Evolutionary conservation across 2,329 filamentous ascomycete species (phyloP).

Genomic region (Calonectria crousiana): DNA sequence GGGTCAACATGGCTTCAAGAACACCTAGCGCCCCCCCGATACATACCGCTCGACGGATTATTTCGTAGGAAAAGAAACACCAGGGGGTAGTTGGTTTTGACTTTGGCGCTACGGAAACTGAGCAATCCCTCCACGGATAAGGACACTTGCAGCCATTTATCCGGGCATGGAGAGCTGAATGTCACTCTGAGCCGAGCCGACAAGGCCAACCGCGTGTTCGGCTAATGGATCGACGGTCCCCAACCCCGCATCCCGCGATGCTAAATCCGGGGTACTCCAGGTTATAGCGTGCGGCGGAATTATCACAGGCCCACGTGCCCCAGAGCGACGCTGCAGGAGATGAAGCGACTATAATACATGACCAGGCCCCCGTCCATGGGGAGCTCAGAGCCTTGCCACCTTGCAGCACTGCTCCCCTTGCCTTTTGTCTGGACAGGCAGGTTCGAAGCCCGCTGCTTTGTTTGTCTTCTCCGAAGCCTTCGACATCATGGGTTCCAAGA

Average conservation of each 20-base stretch:
- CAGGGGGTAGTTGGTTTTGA: background rate
- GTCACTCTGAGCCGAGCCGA: conserved; percentile 9
- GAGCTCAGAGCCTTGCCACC: background rate
- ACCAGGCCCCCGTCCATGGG: background rate
- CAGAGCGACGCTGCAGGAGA: conserved; percentile 13
- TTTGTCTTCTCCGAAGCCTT: background rate
- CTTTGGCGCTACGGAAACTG: conserved; percentile 1
- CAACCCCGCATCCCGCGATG: conserved; percentile 37
- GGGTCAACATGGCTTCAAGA: background rate
- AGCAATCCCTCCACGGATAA: conserved; percentile 24
- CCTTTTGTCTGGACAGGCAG: background rate
- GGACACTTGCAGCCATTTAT: conserved; percentile 24
- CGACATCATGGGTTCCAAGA: conserved; percentile 32
- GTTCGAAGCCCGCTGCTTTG: background rate
- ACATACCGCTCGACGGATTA: background rate
- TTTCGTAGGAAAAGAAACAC: background rate
- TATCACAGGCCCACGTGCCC: conserved; percentile 5
- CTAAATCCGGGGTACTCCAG: conserved; percentile 34
- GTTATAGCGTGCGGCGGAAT: background rate
- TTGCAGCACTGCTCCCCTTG: background rate
- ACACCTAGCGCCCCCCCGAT: too few relatives aligned
- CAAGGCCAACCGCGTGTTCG: conserved; percentile 30
- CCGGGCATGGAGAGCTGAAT: conserved; percentile 17
- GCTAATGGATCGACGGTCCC: conserved; percentile 9
- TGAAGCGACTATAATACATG: conserved; percentile 34